Base-by-base conservation (phyloP, 768 basidiomycete genomes). In the Phylloporus sp. region DNA sequence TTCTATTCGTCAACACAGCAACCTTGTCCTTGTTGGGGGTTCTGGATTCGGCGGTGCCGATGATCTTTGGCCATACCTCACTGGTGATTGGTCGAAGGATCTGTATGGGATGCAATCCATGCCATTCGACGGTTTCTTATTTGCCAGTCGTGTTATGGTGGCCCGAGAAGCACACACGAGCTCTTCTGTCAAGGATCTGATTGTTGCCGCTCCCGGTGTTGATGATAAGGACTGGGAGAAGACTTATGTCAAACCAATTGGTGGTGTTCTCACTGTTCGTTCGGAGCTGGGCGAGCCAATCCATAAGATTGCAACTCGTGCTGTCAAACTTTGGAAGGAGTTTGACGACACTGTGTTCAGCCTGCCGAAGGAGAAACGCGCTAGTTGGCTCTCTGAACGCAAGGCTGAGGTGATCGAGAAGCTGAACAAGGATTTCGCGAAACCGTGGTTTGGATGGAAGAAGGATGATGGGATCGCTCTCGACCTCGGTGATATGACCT, bases 211-310 rank as follows among this genome's bases (percentile, higher is more conserved):
- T 2, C 64, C 87, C n/a, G 97, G 97, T 71, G 94, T 97, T 34
- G 80, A 82, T 28, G 94, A 98, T 63, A 80, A 75, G 46, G 76
- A 86, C 50, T 98, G 95, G 93, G 95, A 98, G 67, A 90, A 88
- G 29, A 97, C 97, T 0, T 98, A 98, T 68, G 72, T 78, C 57
- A 93, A 91, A 72, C 88, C 94, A 54, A 97, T 94, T 6, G 97
- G 95, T 51, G 95, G 97, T 31, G 88, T 98, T 59, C 80, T 98
- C 55, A 98, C 95, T 6, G 97, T 99, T 55, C 89, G 87, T 59
- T 98, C 95, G 5, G 97, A 99, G 76, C 81, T 99, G 44, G 95
- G 95, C 35, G 97, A 99, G 70, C 97, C 97, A 11, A 98, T 98
- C 61, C 97, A 99, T 77, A 99, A 99, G 77, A 91, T 99, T 65